Percentiles rank a stretch among this genome's conserved stretches.
phyloP scores from a whole-genome alignment of 139 green algal genomes.

The Chlamydomonas sphaeroides region DNA sequence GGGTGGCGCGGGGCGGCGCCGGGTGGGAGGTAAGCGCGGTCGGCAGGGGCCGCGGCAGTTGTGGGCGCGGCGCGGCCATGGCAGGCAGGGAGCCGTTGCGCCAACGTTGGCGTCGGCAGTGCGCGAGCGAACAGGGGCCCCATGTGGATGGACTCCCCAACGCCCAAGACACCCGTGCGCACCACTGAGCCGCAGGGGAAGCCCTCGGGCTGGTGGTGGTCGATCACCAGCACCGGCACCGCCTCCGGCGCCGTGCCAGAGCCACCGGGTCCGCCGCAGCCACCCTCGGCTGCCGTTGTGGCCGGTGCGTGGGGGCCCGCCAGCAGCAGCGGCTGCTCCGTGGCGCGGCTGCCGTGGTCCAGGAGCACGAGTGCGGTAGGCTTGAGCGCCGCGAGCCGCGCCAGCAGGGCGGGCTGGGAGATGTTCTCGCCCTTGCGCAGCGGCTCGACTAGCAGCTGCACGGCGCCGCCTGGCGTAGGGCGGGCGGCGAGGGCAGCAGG shows the following conservation, averaged over 20 bases:
- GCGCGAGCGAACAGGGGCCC: too few species aligned
- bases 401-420: background rate
- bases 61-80: too few species aligned
- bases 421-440: conserved; percentile 21
- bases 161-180: background rate
- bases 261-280: background rate
- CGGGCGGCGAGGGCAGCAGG: too few species aligned
- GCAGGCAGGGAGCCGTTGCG: too few species aligned
- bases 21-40: too few species aligned
- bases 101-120: too few species aligned
- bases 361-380: conserved; percentile 15
- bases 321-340: background rate
- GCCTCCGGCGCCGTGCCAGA: background rate
- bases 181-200: conserved; percentile 3
- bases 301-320: background rate
- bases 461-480: too few species aligned
- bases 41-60: too few species aligned
- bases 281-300: background rate
- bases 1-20: too few species aligned
- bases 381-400: background rate
- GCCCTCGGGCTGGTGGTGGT: conserved; percentile 22
- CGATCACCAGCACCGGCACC: background rate
- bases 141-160: too few species aligned
- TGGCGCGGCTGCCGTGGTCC: background rate
- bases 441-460: background rate